phyloP scores from a whole-genome alignment of 352 stramenopile species.

The Pythium grandisporangium region DNA sequence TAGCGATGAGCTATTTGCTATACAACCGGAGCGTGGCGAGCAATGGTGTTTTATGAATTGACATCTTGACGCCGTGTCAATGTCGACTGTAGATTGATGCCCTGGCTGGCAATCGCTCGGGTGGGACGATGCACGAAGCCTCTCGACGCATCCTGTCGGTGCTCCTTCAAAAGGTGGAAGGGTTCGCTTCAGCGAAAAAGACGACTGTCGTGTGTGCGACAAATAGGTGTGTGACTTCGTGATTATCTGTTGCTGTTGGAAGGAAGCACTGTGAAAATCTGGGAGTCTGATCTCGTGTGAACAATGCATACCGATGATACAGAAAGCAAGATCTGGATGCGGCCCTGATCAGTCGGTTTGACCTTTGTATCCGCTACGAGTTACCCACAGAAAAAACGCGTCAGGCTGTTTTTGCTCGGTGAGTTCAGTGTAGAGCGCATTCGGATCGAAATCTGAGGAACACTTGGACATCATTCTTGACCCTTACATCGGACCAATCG shows the following conservation, averaged over 20 bases:
- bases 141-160: conserved; percentile 89
- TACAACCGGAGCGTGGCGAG: background rate
- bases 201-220: conserved; percentile 91
- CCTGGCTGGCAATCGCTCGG: conserved; percentile 81
- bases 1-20: too few species aligned
- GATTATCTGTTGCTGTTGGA: too few species aligned
- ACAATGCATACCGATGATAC: background rate
- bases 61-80: background rate
- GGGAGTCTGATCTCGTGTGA: background rate
- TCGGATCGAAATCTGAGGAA: too few species aligned
- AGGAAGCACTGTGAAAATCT: too few species aligned
- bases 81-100: conserved; percentile 70
- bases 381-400: conserved; percentile 81
- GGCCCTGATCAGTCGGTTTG: conserved; percentile 90
- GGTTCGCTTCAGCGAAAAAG: conserved; percentile 89
- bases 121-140: conserved; percentile 88
- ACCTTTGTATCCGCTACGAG: conserved; percentile 89
- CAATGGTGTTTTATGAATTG: background rate
- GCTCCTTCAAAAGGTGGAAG: conserved; percentile 89
- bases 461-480: too few species aligned
- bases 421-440: conserved; percentile 7
- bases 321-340: conserved; percentile 91
- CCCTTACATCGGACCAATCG: too few species aligned
- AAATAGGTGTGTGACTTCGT: conserved; percentile 55
- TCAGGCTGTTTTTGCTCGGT: conserved; percentile 83